Evolutionary conservation across 345 rosid species (phyloP), one percentile per base, ranked within the genome.

Genomic region (Eucalyptus globulus): DNA sequence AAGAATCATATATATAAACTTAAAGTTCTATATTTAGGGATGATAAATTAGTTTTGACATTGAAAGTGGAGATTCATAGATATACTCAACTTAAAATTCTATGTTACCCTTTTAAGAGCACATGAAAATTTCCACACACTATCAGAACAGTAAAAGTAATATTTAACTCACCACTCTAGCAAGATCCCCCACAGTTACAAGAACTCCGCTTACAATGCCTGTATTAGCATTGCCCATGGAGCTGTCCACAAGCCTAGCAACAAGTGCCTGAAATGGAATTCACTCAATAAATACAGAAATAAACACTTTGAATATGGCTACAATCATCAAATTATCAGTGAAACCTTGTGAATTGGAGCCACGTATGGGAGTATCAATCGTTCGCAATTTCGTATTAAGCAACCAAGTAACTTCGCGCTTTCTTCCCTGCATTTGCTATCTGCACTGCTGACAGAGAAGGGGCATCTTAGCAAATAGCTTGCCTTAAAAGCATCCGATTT

Each of bases 341-440:
- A 92, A 92, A 97, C 99, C 99, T 98, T 98, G 93, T 98, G 99
- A 87, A 97, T 93, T 62, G 99, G 99, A 69, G 99, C 95, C 88
- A 98, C 94, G 81, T 98, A 98, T 69, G 99, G 99, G 91, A 94
- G 96, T 85, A 97, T 93, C 45, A 98, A 93, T 88, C 97, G 94
- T 92, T 98, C 99, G 93, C 99, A 98, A 87, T 95, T 98, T 89
- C 99, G 97, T 89, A 98, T 97, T 92, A 98, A 96, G 92, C 99
- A 97, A 88, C 99, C 99, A 47, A 98, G 95, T 92, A 98, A 94
- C 93, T 98, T 97, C 6, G 99, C 97, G 90, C 99, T 98, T 94
- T 98, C 99, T 95, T 98, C 99, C 89, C 96, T 93, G 94, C 99
- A 95, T 92, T 98, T 98, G 93, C 94, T 97, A 93, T 97, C 99